Percentiles rank a stretch among this genome's conserved stretches.
Conservation (phyloP, 2,329 filamentous ascomycete genomes). For the Neofusicoccum umdonicola region DNA sequence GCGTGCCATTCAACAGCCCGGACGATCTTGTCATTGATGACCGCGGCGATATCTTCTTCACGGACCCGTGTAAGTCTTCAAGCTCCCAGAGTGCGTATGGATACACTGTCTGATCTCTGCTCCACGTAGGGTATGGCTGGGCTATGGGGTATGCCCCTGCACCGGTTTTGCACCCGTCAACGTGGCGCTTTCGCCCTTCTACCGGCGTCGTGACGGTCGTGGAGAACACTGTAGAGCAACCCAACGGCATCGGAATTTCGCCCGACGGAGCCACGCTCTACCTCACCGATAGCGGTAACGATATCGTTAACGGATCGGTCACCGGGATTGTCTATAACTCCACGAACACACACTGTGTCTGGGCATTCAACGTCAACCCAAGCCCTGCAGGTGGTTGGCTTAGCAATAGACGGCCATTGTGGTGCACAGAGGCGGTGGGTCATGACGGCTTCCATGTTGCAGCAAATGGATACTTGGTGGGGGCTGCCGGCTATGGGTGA, state of each 20-base stretch:
- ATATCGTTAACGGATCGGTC: neutral
- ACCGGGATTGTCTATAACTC: neutral
- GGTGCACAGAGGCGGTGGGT: neutral
- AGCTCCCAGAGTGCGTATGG: too few relatives aligned
- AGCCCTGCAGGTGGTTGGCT: neutral
- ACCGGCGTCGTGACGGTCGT: neutral
- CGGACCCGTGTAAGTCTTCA: neutral
- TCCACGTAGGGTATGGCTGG: slow-evolving; percentile 26
- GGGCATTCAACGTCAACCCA: neutral
- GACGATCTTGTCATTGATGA: slow-evolving; percentile 9
- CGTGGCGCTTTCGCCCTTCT: slow-evolving; percentile 52
- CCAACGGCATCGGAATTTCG: slow-evolving; percentile 16
- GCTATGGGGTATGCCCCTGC: slow-evolving; percentile 30
- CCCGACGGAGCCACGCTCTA: slow-evolving; percentile 1
- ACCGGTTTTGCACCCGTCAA: slow-evolving; percentile 18
- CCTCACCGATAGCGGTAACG: neutral
- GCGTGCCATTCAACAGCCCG: neutral
- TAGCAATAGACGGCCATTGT: neutral
- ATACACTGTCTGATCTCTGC: neutral
- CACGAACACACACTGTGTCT: neutral
- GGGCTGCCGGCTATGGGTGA: neutral
- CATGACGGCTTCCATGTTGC: neutral
- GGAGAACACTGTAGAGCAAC: slow-evolving; percentile 1
- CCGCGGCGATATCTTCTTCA: slow-evolving; percentile 11
- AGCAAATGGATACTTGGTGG: neutral